Base-by-base conservation (phyloP, 2,329 filamentous ascomycete genomes). In the Lachnellula subtilissima region DNA sequence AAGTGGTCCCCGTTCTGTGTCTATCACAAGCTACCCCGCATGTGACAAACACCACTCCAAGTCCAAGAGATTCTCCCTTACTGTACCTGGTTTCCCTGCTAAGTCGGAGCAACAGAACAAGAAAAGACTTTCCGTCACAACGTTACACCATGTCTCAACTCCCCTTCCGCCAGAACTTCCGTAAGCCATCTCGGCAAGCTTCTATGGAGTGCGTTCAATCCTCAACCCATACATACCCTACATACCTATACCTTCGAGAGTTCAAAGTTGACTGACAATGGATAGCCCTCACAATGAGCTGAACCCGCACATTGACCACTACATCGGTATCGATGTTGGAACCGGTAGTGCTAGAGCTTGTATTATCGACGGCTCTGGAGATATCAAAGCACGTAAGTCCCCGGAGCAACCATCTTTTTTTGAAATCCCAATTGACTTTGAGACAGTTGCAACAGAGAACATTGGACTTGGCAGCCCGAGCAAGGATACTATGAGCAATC, bases 341-440 rank as follows among this genome's bases (percentile, higher is more conserved):
- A 99, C 94, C 19, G 94, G 94, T 54, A 96, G 91, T 71, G 94
- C 93, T 40, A 85, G 94, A 70, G 94, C 94, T 53, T 97, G 94
- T 74, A 91, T 99, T 70, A 96, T 99, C 73, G 90, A 97, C 71
- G 82, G 86, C 60, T 86, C 88, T 42, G 94, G 94, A 52, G 91
- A 97, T 69, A 97, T 99, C 74, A 85, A 86, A 69, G 84, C 81
- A 46, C 64, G 68, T 69, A 57, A 54, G 64, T 61, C 25, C 6
- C 8, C 12, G 23, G n/a, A 15, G 12, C 23, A 12, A 15, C 17
- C 17, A 15, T 3, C 23, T 28, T 25, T 19, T 19, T 40, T 28
- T 28, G 9, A 17, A 32, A 47, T 28, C 4, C 12, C 12, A n/a
- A 37, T 47, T 50, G n/a, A 42, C 28, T 40, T 49, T 32, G 15